Evolutionary conservation across 345 rosid species (phyloP).

Genomic region (Eucalyptus sp.): DNA sequence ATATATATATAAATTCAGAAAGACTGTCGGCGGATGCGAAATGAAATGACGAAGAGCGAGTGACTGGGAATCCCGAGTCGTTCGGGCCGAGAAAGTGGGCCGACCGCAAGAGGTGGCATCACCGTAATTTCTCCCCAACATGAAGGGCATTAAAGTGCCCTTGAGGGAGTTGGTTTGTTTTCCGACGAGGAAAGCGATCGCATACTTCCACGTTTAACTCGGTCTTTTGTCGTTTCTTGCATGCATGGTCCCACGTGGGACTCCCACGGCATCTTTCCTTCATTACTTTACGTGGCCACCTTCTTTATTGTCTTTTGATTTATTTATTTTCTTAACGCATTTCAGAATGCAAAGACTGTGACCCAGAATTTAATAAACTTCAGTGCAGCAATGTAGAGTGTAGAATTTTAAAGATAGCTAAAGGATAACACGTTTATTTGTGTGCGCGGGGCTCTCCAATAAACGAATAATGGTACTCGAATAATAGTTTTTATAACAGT

Average conservation of each 20-base stretch:
- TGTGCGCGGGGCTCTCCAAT: too few species aligned
- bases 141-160: not conserved
- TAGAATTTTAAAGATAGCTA: fast-evolving
- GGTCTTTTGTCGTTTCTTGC: not conserved
- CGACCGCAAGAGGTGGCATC: not conserved
- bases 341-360: not conserved
- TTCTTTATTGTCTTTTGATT: too few species aligned
- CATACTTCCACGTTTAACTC: not conserved
- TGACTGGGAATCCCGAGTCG: not conserved
- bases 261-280: not conserved
- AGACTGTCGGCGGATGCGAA: not conserved
- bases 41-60: not conserved
- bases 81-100: not conserved
- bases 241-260: not conserved
- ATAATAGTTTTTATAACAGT: too few species aligned
- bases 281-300: not conserved
- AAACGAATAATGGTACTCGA: too few species aligned
- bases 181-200: not conserved
- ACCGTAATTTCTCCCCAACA: not conserved
- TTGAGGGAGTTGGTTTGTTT: not conserved
- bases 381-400: not conserved
- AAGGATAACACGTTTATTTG: not conserved
- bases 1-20: not conserved
- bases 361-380: not conserved
- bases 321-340: not conserved